Base-by-base conservation (phyloP, 1,284 basidiomycete species). In the Lentinus polychrous region DNA sequence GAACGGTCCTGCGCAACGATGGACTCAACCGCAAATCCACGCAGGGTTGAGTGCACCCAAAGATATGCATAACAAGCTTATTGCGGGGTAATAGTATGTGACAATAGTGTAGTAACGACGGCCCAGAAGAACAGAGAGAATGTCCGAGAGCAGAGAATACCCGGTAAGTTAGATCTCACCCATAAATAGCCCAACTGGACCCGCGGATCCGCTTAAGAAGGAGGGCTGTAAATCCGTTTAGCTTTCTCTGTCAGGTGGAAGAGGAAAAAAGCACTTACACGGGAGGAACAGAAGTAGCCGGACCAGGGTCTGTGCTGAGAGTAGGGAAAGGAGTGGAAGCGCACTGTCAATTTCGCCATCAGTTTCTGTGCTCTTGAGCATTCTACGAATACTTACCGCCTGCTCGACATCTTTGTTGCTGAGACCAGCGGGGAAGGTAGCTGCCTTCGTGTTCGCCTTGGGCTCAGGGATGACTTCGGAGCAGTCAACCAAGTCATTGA, bases 391-490 rank as follows among this genome's bases (percentile, higher is more conserved):
- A 52, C 56, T 10, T 41, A 60, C 58, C 38, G 61, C 61, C 55
- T 59, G 60, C 50, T 61, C 58, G 49, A 61, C 39, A 49, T 61
- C 60, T 33, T 45, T 49, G 47, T 53, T 48, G 35, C 48, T 55
- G 43, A 57, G 49, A 14, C 60, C 60, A 40, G 60, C 60, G 48
- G 61, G 61, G 54, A 63, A 55, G 38, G 57, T 56, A 7, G 59
- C 55, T 27, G 34, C 36, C 36, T 49, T 51, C 12, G 49, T 46
- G 35, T 56, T 48, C 11, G 57, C 43, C 22, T 53, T 51, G 3
- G 70, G 66, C 6, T 56, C 47, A 17, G 67, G 70, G 40, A 60
- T 54, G 37, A 60, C 55, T 3, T 61, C 60, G 27, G 53, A 59
- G 52, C 56, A 57, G 49, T 57, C 57, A 36, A 59, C 47, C 49